These are phyloP conservation scores for Mortierella sp. DNA, from an alignment of 371 early-diverging fungal species.

Conservation along the genomic window DNA sequence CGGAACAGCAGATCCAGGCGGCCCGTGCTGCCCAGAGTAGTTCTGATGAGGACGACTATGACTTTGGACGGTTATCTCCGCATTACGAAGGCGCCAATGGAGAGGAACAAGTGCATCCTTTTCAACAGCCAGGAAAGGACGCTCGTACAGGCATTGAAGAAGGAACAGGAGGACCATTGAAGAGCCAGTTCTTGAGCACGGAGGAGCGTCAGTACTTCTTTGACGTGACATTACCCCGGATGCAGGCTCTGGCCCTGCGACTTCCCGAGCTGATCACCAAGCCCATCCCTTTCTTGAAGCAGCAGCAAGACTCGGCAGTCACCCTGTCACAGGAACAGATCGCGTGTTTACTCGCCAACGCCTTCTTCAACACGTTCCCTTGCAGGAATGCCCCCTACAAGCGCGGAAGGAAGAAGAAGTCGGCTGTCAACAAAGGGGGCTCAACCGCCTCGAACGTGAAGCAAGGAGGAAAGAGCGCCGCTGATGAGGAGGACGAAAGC, in stretches of 20 bases:
- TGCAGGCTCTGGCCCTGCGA: constrained; percentile 47
- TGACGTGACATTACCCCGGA: constrained; percentile 47
- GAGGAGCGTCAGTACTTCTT: constrained; percentile 45
- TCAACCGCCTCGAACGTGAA: constrained; percentile 11
- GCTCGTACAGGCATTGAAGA: not conserved
- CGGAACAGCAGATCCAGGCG: constrained; percentile 11
- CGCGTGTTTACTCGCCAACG: constrained; percentile 64
- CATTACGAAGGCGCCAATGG: not conserved
- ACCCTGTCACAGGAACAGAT: constrained; percentile 59
- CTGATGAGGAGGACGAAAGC: constrained; percentile 28
- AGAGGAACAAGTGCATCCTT: not conserved
- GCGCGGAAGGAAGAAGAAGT: constrained; percentile 28
- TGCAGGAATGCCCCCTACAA: constrained; percentile 45
- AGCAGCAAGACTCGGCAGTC: constrained; percentile 50
- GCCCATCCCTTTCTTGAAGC: constrained; percentile 47
- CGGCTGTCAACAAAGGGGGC: not conserved
- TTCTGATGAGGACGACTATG: constrained; percentile 13
- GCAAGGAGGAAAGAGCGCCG: constrained; percentile 1
- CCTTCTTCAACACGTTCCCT: constrained; percentile 68
- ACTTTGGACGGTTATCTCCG: not conserved
- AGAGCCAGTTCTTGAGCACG: constrained; percentile 39
- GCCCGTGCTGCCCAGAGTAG: constrained; percentile 21
- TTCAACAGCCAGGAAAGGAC: not conserved
- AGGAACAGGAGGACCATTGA: constrained; percentile 5
- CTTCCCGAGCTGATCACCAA: constrained; percentile 43